Evolutionary conservation across 495 filamentous ascomycete genomes (phyloP), one percentile per base, ranked within the genome.

Genomic region (Neurospora sp.): DNA sequence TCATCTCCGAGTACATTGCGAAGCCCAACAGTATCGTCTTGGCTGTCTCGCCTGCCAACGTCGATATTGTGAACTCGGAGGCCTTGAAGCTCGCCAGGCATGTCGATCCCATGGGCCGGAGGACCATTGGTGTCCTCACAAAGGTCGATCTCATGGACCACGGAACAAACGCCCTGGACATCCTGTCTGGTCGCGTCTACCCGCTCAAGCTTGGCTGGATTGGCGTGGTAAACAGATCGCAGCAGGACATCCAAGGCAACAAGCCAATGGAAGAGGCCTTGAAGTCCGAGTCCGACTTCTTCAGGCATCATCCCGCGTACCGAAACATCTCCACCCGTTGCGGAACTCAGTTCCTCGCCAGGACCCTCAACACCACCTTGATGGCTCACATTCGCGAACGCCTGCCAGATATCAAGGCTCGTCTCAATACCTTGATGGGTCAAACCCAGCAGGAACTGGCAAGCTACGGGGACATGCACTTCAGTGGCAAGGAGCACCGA

Each of bases 61-160:
- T 98, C 71, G 96, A 98, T 78, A 88, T 99, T 75, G 96, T 99
- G 81, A 99, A 99, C 82, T 98, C 96, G 38, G 96, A 99, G 81
- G 94, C 96, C 10, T 83, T 99, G 75, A 99, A 99, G 81, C 92
- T 99, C 69, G 96, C 96, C 71, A 89, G 96, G 27, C 93, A 98
- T 88, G 96, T 99, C 68, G 96, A 99, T 82, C 92, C 96, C 16
- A 92, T 97, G 81, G 96, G 96, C 39, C 88, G 92, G 77, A 89
- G 96, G 80, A 99, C 96, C 9, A 98, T 99, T 77, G 96, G 96
- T 61, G 96, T 99, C 68, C 87, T 99, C 72, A 98, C 96, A 20
- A 99, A 99, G 82, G 86, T 98, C 75, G 96, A 99, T 80, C 85
- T 99, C 42, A 99, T 99, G 96, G 96, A 99, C 78, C 96, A 99